Percentiles rank a stretch among this genome's conserved stretches.
phyloP scores from a whole-genome alignment of 1,284 basidiomycete genomes.

The Coniferiporia sulphurascens region DNA sequence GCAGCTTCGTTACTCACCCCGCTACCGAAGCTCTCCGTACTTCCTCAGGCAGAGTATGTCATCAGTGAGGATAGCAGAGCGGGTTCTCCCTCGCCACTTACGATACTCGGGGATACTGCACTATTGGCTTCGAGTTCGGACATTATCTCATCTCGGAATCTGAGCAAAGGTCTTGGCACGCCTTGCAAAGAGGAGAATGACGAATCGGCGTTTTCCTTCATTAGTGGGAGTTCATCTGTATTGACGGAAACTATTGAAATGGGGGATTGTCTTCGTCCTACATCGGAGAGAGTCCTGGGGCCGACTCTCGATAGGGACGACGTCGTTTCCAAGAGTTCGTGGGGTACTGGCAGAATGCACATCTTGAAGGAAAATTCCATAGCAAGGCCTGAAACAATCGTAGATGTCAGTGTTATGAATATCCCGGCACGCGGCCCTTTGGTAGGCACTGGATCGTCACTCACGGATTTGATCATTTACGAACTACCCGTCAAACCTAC shows the following conservation, averaged over 20 bases:
- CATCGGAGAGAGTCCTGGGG: neutral
- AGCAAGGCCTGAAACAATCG: conserved; percentile 7
- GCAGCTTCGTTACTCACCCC: conserved; percentile 54
- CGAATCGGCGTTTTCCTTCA: neutral
- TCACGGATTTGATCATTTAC: neutral
- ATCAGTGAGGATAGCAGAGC: neutral
- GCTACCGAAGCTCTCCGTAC: conserved; percentile 59
- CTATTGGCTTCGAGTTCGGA: neutral
- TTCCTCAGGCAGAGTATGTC: conserved; percentile 35
- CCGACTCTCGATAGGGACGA: neutral
- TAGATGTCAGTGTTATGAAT: neutral
- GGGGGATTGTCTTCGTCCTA: neutral
- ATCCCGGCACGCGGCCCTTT: neutral
- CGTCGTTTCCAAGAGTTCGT: neutral
- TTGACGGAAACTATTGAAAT: neutral
- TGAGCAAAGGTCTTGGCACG: neutral
- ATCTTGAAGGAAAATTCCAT: neutral
- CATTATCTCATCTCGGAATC: neutral
- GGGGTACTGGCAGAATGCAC: neutral
- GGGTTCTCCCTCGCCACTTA: neutral
- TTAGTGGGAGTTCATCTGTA: neutral
- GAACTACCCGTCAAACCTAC: too few relatives aligned
- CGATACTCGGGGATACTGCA: neutral
- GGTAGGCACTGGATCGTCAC: neutral
- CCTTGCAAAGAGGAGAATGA: neutral